phyloP scores from a whole-genome alignment of 352 stramenopile genomes.

The Phytophthora pisi region DNA sequence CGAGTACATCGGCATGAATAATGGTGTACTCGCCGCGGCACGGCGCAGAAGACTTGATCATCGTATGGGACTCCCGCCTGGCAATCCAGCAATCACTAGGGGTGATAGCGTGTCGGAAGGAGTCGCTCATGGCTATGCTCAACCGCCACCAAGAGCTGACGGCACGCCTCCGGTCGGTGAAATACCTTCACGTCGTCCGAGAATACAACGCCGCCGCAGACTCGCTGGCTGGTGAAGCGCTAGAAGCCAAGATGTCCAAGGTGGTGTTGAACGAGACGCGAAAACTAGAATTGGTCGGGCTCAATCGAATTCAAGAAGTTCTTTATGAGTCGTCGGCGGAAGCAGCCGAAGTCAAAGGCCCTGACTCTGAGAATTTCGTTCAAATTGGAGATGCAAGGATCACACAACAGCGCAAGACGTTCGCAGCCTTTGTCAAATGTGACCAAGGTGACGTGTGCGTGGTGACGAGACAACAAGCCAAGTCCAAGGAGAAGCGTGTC shows the following conservation, averaged over 20 bases:
- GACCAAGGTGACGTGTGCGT: not conserved
- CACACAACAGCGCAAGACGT: not conserved
- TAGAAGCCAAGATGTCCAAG: not conserved
- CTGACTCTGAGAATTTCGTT: not conserved
- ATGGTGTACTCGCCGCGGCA: not conserved
- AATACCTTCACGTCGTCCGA: conserved; percentile 2
- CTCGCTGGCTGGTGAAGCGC: not conserved
- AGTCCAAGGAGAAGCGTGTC: not conserved
- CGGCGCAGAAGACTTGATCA: conserved; percentile 1
- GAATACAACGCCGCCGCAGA: conserved; percentile 5
- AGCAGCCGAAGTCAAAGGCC: no score
- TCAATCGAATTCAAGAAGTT: not conserved
- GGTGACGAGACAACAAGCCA: not conserved
- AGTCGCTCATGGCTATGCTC: conserved; percentile 6
- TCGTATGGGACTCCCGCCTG: conserved; percentile 9
- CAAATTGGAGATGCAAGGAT: not conserved
- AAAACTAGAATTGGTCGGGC: not conserved
- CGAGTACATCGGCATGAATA: conserved; percentile 4
- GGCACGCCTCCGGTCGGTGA: not conserved
- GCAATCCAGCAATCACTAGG: conserved; percentile 21
- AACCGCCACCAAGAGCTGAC: conserved; percentile 6
- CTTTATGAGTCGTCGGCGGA: not conserved
- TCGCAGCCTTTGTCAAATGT: not conserved
- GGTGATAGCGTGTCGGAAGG: conserved; percentile 14
- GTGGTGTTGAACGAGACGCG: not conserved